Percentiles rank a stretch among this genome's conserved stretches.
phyloP scores from a whole-genome alignment of 2,329 filamentous ascomycete genomes.

The Fusarium sulawesiense region DNA sequence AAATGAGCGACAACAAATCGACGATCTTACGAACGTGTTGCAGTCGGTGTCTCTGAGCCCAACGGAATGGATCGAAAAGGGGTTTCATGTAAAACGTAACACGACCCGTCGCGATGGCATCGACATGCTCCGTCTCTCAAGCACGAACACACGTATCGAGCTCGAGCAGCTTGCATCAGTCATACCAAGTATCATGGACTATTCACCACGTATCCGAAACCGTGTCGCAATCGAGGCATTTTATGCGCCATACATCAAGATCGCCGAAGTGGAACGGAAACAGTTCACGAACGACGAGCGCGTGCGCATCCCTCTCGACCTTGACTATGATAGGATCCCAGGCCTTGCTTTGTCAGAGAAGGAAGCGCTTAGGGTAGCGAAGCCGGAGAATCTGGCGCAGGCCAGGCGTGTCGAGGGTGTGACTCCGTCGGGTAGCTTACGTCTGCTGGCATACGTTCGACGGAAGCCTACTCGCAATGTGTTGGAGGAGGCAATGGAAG shows the following conservation, averaged over 20 bases:
- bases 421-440: slow-evolving; percentile 69
- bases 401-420: slow-evolving; percentile 87
- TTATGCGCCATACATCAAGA: slow-evolving; percentile 87
- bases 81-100: slow-evolving; percentile 76
- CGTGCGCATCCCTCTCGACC: slow-evolving; percentile 74
- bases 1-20: slow-evolving; percentile 74
- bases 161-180: slow-evolving; percentile 67
- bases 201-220: slow-evolving; percentile 67
- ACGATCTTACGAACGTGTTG: slow-evolving; percentile 72
- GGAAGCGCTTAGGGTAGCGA: slow-evolving; percentile 73
- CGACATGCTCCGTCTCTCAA: slow-evolving; percentile 79
- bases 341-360: slow-evolving; percentile 86
- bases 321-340: slow-evolving; percentile 79
- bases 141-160: slow-evolving; percentile 56
- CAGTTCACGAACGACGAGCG: slow-evolving; percentile 81
- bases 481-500: slow-evolving; percentile 2
- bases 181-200: slow-evolving; percentile 68
- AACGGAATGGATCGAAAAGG: slow-evolving; percentile 74
- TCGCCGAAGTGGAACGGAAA: slow-evolving; percentile 74
- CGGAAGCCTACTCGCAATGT: slow-evolving; percentile 30
- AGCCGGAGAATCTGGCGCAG: slow-evolving; percentile 89
- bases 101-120: slow-evolving; percentile 76
- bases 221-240: slow-evolving; percentile 84
- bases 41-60: slow-evolving; percentile 67
- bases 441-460: slow-evolving; percentile 72